phyloP scores from a whole-genome alignment of 371 early-diverging fungal species.

The Sporodiniella umbellata region DNA sequence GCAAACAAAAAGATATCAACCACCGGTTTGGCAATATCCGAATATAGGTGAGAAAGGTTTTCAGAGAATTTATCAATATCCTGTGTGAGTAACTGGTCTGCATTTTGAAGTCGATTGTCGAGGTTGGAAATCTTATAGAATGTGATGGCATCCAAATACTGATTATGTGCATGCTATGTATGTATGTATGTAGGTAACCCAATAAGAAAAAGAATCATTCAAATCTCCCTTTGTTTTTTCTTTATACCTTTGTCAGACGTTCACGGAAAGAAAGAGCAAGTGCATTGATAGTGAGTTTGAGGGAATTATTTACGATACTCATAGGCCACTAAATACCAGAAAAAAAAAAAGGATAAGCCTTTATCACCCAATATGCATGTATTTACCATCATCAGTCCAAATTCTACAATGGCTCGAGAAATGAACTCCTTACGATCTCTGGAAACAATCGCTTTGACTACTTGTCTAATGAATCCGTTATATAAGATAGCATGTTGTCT shows the following conservation, averaged over 20 bases:
- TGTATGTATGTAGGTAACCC: background rate
- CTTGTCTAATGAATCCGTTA: conserved; percentile 27
- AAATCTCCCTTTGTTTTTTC: background rate
- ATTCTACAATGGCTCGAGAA: conserved; percentile 61
- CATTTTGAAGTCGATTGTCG: conserved; percentile 77
- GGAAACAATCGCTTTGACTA: conserved; percentile 73
- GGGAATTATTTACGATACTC: conserved; percentile 73
- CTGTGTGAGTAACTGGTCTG: conserved; percentile 84
- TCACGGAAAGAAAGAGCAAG: conserved; percentile 77
- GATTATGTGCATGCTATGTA: conserved; percentile 69
- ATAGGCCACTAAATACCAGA: conserved; percentile 71
- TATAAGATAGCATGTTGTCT: too few species aligned
- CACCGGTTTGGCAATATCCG: conserved; percentile 80
- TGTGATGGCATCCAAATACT: conserved; percentile 77
- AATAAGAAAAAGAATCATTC: background rate
- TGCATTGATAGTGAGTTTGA: conserved; percentile 67
- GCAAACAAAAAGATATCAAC: conserved; percentile 85
- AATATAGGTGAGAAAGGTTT: conserved; percentile 72
- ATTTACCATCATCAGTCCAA: conserved; percentile 73
- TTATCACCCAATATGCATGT: background rate
- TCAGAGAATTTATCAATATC: conserved; percentile 86
- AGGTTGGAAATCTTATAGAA: conserved; percentile 82
- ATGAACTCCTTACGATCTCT: conserved; percentile 63
- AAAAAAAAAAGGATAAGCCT: background rate
- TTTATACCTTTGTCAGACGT: conserved; percentile 63